phyloP scores from a whole-genome alignment of 495 filamentous ascomycete species.

The Neurospora sp. region DNA sequence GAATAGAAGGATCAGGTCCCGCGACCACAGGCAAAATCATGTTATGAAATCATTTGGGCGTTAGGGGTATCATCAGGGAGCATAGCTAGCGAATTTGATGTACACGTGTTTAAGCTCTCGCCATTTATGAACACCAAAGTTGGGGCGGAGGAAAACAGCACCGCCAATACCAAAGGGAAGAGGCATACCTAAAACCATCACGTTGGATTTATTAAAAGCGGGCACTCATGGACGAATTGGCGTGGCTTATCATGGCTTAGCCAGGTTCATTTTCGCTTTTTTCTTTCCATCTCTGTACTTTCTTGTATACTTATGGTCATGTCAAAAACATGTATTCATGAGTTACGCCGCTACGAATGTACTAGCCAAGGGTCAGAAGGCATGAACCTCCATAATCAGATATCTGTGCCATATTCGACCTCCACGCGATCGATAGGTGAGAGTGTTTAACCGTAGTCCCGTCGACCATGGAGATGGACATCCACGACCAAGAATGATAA shows the following conservation, averaged over 20 bases:
- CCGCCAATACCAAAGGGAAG: not conserved
- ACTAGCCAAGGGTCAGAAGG: not conserved
- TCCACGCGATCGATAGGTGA: not conserved
- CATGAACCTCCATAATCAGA: not conserved
- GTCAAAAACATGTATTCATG: not conserved
- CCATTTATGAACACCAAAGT: not conserved
- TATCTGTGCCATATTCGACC: not conserved
- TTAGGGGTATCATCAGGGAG: not conserved
- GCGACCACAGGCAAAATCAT: not conserved
- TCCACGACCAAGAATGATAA: not conserved
- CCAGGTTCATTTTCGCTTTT: not conserved
- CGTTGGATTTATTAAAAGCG: not conserved
- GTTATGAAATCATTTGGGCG: not conserved
- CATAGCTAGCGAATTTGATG: not conserved
- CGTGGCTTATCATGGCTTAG: not conserved
- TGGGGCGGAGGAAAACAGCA: constrained; percentile 7
- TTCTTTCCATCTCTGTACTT: not conserved
- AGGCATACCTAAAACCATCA: not conserved
- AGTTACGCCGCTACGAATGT: not conserved
- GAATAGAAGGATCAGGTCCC: not conserved
- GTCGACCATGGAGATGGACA: not conserved
- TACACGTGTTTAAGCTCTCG: not conserved
- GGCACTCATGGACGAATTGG: not conserved
- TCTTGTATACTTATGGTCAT: not conserved
- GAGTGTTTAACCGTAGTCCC: not conserved